Evolutionary conservation across 495 filamentous ascomycete species (phyloP).

Genomic region (Talaromyces ruber): DNA sequence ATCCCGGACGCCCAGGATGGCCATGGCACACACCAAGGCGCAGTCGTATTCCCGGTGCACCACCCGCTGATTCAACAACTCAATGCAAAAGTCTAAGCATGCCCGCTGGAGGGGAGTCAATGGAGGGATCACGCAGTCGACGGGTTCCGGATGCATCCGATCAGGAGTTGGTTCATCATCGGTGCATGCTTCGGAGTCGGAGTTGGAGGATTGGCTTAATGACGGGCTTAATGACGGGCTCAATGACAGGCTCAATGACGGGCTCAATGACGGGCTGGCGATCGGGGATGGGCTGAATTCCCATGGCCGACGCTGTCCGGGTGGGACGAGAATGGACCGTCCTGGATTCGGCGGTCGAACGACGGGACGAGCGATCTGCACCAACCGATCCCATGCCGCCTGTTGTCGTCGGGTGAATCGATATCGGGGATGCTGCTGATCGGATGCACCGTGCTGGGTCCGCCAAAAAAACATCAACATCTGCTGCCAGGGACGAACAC

Average conservation of each 20-base stretch:
- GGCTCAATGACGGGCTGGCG: too few species aligned
- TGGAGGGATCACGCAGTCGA: not conserved
- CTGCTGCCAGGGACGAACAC: conserved; percentile 11
- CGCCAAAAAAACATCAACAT: conserved; percentile 10
- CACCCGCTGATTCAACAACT: conserved; percentile 9
- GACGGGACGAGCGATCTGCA: not conserved
- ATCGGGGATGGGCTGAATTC: too few species aligned
- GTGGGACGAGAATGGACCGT: too few species aligned
- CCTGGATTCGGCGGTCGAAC: too few species aligned
- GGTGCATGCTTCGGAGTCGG: too few species aligned
- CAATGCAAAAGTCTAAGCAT: conserved; percentile 10
- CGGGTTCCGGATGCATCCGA: too few species aligned
- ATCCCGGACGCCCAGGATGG: not conserved
- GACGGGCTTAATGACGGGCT: too few species aligned
- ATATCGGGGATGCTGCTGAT: not conserved
- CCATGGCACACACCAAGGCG: not conserved
- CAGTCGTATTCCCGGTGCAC: not conserved
- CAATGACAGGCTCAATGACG: too few species aligned
- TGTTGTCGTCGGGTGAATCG: not conserved
- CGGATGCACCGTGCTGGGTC: conserved; percentile 1
- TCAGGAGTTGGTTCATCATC: too few species aligned
- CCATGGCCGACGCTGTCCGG: too few species aligned
- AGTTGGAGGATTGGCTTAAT: too few species aligned
- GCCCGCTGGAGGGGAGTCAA: not conserved
- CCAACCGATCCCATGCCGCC: not conserved